Percentiles rank a stretch among this genome's conserved stretches.
phyloP scores from a whole-genome alignment of 1,139 yeast genomes.

The Yamadazyma buinensis region DNA sequence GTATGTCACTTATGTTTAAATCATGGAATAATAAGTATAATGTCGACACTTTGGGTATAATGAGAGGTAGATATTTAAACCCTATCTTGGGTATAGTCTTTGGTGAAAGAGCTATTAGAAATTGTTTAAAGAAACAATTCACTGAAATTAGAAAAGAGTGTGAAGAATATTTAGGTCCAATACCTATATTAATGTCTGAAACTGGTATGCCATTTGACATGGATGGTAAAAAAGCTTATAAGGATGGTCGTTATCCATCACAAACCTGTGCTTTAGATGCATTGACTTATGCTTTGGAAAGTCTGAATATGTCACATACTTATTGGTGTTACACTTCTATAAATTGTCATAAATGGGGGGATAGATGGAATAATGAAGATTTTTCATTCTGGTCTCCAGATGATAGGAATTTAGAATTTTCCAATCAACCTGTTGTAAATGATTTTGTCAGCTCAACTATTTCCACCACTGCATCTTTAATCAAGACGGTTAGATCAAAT shows the following conservation, averaged over 20 bases:
- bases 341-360: constrained; percentile 82
- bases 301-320: constrained; percentile 65
- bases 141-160: constrained; percentile 63
- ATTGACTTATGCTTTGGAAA: constrained; percentile 71
- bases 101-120: constrained; percentile 76
- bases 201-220: constrained; percentile 98
- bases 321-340: constrained; percentile 79
- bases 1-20: constrained; percentile 86
- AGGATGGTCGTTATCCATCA: constrained; percentile 58
- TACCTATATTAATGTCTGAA: constrained; percentile 81
- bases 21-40: constrained; percentile 74
- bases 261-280: constrained; percentile 88
- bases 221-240: constrained; percentile 72
- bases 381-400: constrained; percentile 81
- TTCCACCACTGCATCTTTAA: constrained; percentile 12
- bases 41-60: constrained; percentile 87
- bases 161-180: constrained; percentile 49
- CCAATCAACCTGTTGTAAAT: constrained; percentile 9
- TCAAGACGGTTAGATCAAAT: constrained; percentile 10
- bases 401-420: constrained; percentile 36
- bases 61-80: constrained; percentile 69
- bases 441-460: constrained; percentile 13
- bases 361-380: constrained; percentile 90
- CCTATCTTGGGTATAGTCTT: constrained; percentile 77
- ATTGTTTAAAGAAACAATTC: constrained; percentile 66